A percentile compares a stretch with the other conserved stretches of the same genome.
Conservation (phyloP, 192 early-diverging fungal species). For the Mortierella alpina region DNA sequence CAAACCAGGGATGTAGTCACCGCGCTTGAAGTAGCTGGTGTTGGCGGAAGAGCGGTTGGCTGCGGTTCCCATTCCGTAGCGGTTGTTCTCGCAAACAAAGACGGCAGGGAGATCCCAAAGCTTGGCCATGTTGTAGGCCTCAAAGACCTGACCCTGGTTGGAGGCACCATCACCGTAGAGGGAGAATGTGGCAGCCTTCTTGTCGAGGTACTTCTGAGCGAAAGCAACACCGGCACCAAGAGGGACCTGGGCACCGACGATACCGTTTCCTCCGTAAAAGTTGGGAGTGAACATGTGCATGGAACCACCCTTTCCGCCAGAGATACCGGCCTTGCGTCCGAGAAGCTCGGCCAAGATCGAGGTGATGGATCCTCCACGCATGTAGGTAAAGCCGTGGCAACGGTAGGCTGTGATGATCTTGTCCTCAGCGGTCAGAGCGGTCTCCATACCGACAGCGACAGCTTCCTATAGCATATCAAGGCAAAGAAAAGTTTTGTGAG, state of each 20-base stretch:
- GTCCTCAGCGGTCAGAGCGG: conserved; percentile 90
- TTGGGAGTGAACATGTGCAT: conserved; percentile 99
- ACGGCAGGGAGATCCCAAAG: conserved; percentile 93
- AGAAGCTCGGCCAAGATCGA: conserved; percentile 83
- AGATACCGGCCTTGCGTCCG: conserved; percentile 87
- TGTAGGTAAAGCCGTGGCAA: conserved; percentile 96
- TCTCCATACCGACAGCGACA: conserved; percentile 92
- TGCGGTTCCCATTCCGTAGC: conserved; percentile 98
- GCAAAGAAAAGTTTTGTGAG: neutral
- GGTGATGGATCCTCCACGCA: conserved; percentile 77
- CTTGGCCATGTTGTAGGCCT: conserved; percentile 99
- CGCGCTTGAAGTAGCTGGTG: conserved; percentile 94
- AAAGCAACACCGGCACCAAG: conserved; percentile 89
- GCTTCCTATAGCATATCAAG: conserved; percentile 70
- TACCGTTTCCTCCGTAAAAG: conserved; percentile 99
- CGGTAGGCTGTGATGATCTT: conserved; percentile 97
- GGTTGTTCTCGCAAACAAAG: conserved; percentile 99
- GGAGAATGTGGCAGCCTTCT: conserved; percentile 85
- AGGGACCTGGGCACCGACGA: conserved; percentile 97
- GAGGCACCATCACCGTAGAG: conserved; percentile 98
- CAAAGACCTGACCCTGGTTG: conserved; percentile 99
- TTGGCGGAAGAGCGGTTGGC: conserved; percentile 90
- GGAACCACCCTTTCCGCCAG: conserved; percentile 97
- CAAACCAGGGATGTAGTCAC: conserved; percentile 97
- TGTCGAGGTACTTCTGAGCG: conserved; percentile 90